Percentiles rank a stretch among this genome's conserved stretches.
Conservation (phyloP, 192 early-diverging fungal genomes). For the Umbelopsis isabellina region DNA sequence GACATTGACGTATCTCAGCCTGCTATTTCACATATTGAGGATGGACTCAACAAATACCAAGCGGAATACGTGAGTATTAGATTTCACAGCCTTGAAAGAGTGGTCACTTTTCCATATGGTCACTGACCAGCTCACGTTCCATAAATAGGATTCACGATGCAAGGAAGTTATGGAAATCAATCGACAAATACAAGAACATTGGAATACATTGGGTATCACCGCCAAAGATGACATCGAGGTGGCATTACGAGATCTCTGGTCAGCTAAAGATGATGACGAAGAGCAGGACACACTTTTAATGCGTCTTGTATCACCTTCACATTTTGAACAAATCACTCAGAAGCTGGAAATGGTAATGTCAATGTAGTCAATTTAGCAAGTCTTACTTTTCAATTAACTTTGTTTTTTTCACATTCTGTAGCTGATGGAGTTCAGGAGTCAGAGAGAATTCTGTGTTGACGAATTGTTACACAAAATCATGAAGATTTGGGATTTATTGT, state of each 20-base stretch:
- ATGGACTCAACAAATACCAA: constrained; percentile 35
- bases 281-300: not conserved
- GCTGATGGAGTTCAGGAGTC: constrained; percentile 15
- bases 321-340: not conserved
- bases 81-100: not conserved
- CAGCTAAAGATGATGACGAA: not conserved
- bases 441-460: constrained; percentile 10
- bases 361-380: too few relatives aligned
- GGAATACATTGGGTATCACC: constrained; percentile 9
- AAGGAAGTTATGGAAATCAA: not conserved
- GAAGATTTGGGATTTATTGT: constrained; percentile 13
- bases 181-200: constrained; percentile 7
- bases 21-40: constrained; percentile 26
- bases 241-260: not conserved
- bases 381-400: too few relatives aligned
- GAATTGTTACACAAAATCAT: constrained; percentile 20
- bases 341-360: constrained; percentile 2
- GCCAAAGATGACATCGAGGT: constrained; percentile 1
- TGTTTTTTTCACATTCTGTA: not conserved
- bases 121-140: not conserved
- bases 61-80: constrained; percentile 31
- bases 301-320: not conserved
- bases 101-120: not conserved
- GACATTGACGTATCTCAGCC: constrained; percentile 31
- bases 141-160: not conserved